Evolutionary conservation across 345 rosid species (phyloP).

Genomic region (Theobroma cacao): DNA sequence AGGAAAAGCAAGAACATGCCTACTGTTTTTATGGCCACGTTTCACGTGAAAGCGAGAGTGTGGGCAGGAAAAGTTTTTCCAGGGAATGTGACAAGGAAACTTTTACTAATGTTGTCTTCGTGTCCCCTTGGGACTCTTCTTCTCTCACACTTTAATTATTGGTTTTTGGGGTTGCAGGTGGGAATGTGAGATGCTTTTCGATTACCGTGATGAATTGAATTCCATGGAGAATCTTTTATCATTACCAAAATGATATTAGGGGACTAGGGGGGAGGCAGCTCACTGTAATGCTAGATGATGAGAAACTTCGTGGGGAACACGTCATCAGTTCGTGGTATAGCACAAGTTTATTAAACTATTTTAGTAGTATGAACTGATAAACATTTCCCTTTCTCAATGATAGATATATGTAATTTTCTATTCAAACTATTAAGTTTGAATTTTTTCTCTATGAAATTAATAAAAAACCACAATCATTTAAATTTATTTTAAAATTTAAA

Average conservation of each 20-base stretch:
- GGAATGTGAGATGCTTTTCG: not conserved
- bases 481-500: too few species aligned
- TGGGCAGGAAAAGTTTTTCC: too few species aligned
- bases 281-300: not conserved
- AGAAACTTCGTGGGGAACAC: not conserved
- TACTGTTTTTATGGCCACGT: not conserved
- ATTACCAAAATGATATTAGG: not conserved
- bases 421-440: too few species aligned
- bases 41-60: not conserved
- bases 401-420: too few species aligned
- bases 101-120: not conserved
- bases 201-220: not conserved
- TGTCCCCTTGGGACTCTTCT: not conserved
- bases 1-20: not conserved
- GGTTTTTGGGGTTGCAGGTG: too few species aligned
- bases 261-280: not conserved
- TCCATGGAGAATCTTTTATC: not conserved
- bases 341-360: not conserved
- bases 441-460: too few species aligned
- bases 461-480: too few species aligned
- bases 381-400: too few species aligned
- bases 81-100: not conserved
- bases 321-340: not conserved
- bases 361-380: too few species aligned
- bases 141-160: not conserved